A percentile compares a stretch with the other conserved stretches of the same genome.
These are phyloP conservation scores for Penicillium frequentans DNA, from an alignment of 2,329 filamentous ascomycete genomes.

Conservation along the genomic window DNA sequence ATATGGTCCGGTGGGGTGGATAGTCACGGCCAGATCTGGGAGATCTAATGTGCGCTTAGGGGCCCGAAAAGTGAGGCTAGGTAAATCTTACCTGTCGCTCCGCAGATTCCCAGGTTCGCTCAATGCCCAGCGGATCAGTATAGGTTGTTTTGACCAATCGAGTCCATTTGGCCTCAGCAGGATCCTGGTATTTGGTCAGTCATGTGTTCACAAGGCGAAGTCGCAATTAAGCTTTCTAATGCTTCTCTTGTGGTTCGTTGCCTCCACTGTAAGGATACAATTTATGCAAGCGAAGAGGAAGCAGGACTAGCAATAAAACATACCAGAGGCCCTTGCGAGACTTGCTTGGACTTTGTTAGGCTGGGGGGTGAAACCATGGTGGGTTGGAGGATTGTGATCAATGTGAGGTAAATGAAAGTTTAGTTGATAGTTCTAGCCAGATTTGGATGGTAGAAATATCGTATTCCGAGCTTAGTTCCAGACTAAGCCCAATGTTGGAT, in stretches of 20 bases:
- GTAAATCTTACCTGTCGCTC: constrained; percentile 40
- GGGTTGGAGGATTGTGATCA: neutral
- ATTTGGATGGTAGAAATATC: neutral
- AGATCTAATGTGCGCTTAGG: neutral
- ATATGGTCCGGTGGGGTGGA: neutral
- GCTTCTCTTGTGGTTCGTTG: neutral
- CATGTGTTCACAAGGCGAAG: neutral
- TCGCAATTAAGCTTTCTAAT: neutral
- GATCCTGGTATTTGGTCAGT: constrained; percentile 27
- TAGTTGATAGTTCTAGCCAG: neutral
- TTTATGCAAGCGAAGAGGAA: neutral
- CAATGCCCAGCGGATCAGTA: constrained; percentile 42
- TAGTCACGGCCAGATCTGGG: neutral
- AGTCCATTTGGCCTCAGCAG: constrained; percentile 44
- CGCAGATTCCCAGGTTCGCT: constrained; percentile 47
- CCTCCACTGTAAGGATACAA: neutral
- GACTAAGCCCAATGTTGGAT: constrained; percentile 10
- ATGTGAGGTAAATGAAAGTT: neutral
- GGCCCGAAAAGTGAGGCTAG: constrained; percentile 1
- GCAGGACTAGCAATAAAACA: constrained; percentile 5
- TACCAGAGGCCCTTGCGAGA: constrained; percentile 38
- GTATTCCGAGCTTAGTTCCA: neutral
- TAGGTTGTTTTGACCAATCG: constrained; percentile 45
- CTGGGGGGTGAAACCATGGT: constrained; percentile 21
- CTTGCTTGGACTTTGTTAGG: constrained; percentile 29